Conservation (phyloP, 257 asterid species). For the Fraxinus anomala region DNA sequence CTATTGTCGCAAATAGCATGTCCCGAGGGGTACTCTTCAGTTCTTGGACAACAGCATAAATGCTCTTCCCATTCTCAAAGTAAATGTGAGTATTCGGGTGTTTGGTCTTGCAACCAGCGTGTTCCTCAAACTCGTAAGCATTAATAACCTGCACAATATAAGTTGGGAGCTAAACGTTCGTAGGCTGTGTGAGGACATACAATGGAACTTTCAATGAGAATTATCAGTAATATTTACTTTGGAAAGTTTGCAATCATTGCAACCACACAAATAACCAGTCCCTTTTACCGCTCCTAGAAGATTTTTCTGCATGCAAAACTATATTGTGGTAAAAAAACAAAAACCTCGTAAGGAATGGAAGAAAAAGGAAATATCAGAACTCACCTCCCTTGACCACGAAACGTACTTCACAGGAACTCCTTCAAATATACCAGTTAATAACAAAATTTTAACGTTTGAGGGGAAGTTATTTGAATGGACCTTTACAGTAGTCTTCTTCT, state of each 20-base stretch:
- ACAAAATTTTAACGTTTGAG: constrained; percentile 63
- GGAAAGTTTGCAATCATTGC: constrained; percentile 38
- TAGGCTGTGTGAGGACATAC: not conserved
- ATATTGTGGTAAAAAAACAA: not conserved
- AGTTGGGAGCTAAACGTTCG: not conserved
- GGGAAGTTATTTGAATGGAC: constrained; percentile 57
- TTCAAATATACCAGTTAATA: constrained; percentile 80
- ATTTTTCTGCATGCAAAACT: constrained; percentile 52
- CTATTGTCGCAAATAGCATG: constrained; percentile 35
- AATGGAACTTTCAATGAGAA: not conserved
- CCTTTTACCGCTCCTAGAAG: constrained; percentile 69
- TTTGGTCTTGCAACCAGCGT: constrained; percentile 43
- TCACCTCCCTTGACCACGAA: constrained; percentile 87
- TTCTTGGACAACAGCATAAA: constrained; percentile 43
- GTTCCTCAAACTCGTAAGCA: constrained; percentile 46
- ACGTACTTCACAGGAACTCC: constrained; percentile 88
- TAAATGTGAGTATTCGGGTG: constrained; percentile 42
- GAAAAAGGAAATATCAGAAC: constrained; percentile 16
- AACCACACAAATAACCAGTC: constrained; percentile 42
- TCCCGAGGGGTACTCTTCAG: constrained; percentile 38
- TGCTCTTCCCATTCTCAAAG: constrained; percentile 42
- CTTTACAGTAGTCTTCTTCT: constrained; percentile 43
- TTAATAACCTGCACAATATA: constrained; percentile 31
- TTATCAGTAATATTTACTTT: constrained; percentile 25
- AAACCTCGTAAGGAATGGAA: not conserved